phyloP scores from a whole-genome alignment of 768 basidiomycete genomes.

The Lactarius quietus region DNA sequence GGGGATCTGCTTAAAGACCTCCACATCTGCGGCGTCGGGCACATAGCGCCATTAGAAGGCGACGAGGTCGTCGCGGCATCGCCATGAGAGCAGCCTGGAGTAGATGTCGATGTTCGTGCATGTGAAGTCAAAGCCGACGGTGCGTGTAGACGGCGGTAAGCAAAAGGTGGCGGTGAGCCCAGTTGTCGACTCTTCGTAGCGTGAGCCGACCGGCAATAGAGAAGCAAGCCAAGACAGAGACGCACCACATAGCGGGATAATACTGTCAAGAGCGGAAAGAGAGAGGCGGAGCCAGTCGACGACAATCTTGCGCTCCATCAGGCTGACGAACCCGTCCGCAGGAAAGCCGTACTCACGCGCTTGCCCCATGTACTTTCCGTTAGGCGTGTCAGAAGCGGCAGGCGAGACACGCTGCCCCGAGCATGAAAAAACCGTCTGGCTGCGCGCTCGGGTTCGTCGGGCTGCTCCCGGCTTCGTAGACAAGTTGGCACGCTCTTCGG shows the following conservation, averaged over 20 bases:
- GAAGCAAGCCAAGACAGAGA: too few species aligned
- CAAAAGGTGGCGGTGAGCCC: too few species aligned
- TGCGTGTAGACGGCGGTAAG: too few species aligned
- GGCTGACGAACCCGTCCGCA: conserved; percentile 72
- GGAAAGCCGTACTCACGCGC: conserved; percentile 66
- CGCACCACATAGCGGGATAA: conserved; percentile 47
- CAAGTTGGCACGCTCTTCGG: conserved; percentile 76
- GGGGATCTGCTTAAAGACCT: conserved; percentile 82
- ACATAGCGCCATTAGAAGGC: conserved; percentile 59
- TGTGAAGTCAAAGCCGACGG: too few species aligned
- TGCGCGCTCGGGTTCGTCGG: conserved; percentile 37
- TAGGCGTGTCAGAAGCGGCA: conserved; percentile 66
- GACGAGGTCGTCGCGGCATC: conserved; percentile 27
- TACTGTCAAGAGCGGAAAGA: conserved; percentile 46
- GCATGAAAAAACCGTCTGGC: conserved; percentile 63
- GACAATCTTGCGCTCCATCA: conserved; percentile 82
- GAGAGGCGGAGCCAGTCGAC: conserved; percentile 81
- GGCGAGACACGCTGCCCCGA: conserved; percentile 87
- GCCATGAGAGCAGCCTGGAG: conserved; percentile 25
- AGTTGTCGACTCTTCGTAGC: too few species aligned
- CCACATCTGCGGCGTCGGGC: too few species aligned
- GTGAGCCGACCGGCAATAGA: too few species aligned
- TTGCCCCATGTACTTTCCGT: conserved; percentile 87
- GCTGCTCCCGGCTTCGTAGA: conserved; percentile 60
- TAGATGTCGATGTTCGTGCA: conserved; percentile 19